Evolutionary conservation across 805 yeast species (phyloP).

Genomic region (Pichia thaimueangensis): DNA sequence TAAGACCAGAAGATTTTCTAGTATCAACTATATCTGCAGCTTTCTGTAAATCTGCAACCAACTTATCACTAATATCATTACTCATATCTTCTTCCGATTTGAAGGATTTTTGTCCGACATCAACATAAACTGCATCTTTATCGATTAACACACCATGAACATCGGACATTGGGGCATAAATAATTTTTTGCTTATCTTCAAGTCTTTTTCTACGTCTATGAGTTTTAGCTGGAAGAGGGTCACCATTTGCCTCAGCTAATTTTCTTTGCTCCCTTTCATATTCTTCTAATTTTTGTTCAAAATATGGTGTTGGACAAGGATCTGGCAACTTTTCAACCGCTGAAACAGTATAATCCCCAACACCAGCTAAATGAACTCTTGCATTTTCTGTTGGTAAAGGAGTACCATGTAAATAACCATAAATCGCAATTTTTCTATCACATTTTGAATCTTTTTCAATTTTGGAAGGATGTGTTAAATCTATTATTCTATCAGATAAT

Average conservation of each 20-base stretch:
- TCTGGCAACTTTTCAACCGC: conserved; percentile 88
- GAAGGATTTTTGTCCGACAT: conserved; percentile 43
- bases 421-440: conserved; percentile 85
- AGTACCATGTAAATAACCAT: conserved; percentile 94
- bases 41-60: conserved; percentile 76
- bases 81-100: conserved; percentile 25
- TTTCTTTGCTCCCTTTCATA: conserved; percentile 67
- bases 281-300: conserved; percentile 79
- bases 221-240: conserved; percentile 40
- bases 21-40: conserved; percentile 49
- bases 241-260: conserved; percentile 56
- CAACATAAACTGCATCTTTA: conserved; percentile 95
- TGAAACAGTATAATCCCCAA: conserved; percentile 78
- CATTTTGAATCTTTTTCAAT: conserved; percentile 74
- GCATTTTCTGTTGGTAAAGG: conserved; percentile 66
- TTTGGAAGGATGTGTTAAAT: conserved; percentile 84
- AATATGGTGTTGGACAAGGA: conserved; percentile 97
- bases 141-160: conserved; percentile 98
- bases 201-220: conserved; percentile 72
- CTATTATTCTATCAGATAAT: conserved; percentile 82
- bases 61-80: conserved; percentile 77
- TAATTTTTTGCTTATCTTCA: conserved; percentile 88
- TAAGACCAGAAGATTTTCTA: conserved; percentile 55
- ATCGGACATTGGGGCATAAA: conserved; percentile 99
- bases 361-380: conserved; percentile 89